Evolutionary conservation across 23 red algal species (phyloP), one percentile per base, ranked within the genome.

Genomic region (Gracilaria gracilis): DNA sequence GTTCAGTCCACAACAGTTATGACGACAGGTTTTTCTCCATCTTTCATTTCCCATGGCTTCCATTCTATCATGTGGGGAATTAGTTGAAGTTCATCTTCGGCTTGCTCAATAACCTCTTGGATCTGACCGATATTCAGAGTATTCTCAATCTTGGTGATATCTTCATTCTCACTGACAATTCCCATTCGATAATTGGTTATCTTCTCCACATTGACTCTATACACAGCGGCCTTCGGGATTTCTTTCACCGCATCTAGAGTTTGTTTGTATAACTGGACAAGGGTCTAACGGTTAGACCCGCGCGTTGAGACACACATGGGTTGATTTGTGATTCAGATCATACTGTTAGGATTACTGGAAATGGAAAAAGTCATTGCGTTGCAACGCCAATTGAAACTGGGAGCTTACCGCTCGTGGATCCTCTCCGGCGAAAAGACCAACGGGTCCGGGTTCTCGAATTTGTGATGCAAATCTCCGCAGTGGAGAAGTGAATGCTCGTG

Each of bases 181-280:
- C 72, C 70, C 67, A 91, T 57, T 38, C 95, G 88, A 85, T 96
- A 70, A 44, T 84, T 86, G 21, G 88, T 96, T 33, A 93, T 91
- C 88, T 96, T 96, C 31, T 96, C 95, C 13, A 93, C 88, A 75
- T 96, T 96, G 46, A 85, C 59, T 39, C 95, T 89, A 57, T 96
- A 96, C 50, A 77, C 82, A 23, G 95, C 89, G 9, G 58, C 67
- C 29, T 88, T 67, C 32, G 95, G 95, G 75, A 96, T 88, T 6
- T 73, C 50, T 75, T 93, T 86, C 20, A 96, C 55, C n/a, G 73
- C 87, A 64, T 83, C 72, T 19, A 91, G 67, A 51, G 95, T 96
- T 70, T 88, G 75, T 35, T 71, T 48, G 54, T 96, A 96, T 19
- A 96, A 73, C 54, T 87, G 75, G 35, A 38, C 24, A 24, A 96